These are phyloP conservation scores for Catenaria anguillulae DNA, from an alignment of 371 early-diverging fungal species.

Conservation along the genomic window DNA sequence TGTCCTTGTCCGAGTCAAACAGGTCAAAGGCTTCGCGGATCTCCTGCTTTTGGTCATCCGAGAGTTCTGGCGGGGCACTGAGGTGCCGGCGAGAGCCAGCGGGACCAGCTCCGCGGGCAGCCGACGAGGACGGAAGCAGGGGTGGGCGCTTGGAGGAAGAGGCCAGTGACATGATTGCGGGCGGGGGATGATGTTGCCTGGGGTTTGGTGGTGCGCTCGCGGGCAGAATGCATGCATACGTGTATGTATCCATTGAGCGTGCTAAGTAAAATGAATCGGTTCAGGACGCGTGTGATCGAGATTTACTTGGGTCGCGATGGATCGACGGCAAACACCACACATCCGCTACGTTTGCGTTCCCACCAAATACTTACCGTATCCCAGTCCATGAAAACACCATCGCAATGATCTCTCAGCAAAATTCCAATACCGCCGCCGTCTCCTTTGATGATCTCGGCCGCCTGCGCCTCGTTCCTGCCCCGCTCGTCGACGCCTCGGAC, in stretches of 20 bases:
- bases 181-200: no score
- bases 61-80: constrained; percentile 16
- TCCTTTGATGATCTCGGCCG: constrained; percentile 2
- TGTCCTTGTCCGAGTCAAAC: constrained; percentile 60
- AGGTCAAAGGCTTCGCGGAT: constrained; percentile 56
- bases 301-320: no score
- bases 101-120: background rate
- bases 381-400: no score
- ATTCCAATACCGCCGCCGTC: background rate
- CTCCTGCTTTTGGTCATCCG: constrained; percentile 48
- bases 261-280: no score
- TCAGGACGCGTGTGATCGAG: no score
- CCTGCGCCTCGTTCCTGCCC: background rate
- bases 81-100: background rate
- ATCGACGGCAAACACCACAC: no score
- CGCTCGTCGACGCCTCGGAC: background rate
- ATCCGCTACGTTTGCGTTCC: no score
- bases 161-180: background rate
- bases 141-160: background rate
- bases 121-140: background rate
- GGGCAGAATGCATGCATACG: no score
- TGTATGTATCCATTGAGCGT: no score
- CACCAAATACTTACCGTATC: no score
- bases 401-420: no score
- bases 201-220: no score